phyloP scores from a whole-genome alignment of 331 rosid species.

The Pyracantha coccinea region DNA sequence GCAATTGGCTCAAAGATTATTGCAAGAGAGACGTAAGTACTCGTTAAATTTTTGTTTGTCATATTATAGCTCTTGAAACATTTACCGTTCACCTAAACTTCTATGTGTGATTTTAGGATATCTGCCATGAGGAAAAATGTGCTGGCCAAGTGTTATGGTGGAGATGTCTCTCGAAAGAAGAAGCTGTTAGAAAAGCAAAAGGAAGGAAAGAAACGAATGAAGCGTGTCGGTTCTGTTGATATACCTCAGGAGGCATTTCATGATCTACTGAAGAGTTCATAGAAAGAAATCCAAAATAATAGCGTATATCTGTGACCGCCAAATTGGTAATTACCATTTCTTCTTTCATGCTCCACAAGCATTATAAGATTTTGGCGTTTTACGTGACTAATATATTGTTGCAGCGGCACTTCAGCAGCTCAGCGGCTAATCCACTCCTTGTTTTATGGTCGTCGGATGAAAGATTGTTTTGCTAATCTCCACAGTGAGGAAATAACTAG shows the following conservation, averaged over 20 bases:
- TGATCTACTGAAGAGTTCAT: slow-evolving; percentile 79
- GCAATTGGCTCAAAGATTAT: slow-evolving; percentile 81
- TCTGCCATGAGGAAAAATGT: slow-evolving; percentile 92
- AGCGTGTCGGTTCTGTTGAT: slow-evolving; percentile 89
- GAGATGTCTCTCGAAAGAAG: slow-evolving; percentile 75
- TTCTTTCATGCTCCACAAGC: neutral
- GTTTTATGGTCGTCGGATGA: neutral
- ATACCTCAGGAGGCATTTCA: slow-evolving; percentile 97
- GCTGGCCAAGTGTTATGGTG: slow-evolving; percentile 95
- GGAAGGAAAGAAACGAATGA: slow-evolving; percentile 98
- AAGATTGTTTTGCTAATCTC: neutral
- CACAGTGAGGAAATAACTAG: neutral
- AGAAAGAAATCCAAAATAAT: slow-evolving; percentile 9
- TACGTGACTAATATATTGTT: no score
- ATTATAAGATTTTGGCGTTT: no score
- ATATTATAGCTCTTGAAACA: neutral
- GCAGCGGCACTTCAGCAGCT: neutral
- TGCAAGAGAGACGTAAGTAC: slow-evolving; percentile 90
- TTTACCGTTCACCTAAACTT: slow-evolving; percentile 8
- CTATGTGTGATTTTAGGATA: slow-evolving; percentile 35
- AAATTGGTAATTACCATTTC: slow-evolving; percentile 19
- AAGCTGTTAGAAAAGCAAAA: slow-evolving; percentile 94
- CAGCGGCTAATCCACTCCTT: neutral
- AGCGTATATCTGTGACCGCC: neutral
- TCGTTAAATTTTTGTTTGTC: neutral